phyloP scores from a whole-genome alignment of 2,329 filamentous ascomycete genomes.

The Metarhizium brunneum region DNA sequence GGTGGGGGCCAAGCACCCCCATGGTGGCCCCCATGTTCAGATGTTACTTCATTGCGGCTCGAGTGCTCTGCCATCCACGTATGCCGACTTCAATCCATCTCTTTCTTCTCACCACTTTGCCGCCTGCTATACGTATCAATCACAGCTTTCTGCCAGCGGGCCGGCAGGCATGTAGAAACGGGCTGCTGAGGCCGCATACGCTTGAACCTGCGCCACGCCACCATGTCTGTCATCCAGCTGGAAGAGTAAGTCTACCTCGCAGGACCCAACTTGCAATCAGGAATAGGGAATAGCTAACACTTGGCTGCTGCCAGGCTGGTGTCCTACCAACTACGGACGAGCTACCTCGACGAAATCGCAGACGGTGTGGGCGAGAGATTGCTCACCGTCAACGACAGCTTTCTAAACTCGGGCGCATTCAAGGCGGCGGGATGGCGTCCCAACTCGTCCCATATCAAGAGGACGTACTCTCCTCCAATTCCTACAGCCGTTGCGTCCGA shows the following conservation, averaged over 20 bases:
- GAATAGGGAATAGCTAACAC: constrained; percentile 11
- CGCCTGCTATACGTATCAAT: not conserved
- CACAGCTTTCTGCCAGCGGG: not conserved
- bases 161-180: constrained; percentile 12
- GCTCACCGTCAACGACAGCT: constrained; percentile 69
- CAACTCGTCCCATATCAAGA: constrained; percentile 66
- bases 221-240: constrained; percentile 29
- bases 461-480: constrained; percentile 78
- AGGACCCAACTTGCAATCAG: not conserved
- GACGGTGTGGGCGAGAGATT: constrained; percentile 80
- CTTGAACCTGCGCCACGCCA: constrained; percentile 1
- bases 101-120: not conserved
- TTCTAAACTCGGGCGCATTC: constrained; percentile 73
- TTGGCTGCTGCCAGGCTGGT: constrained; percentile 49
- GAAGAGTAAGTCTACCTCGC: constrained; percentile 23
- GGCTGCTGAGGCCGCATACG: not conserved
- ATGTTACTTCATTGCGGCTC: not conserved
- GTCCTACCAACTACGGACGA: constrained; percentile 71
- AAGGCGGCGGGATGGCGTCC: constrained; percentile 74
- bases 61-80: not conserved
- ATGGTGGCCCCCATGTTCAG: not conserved
- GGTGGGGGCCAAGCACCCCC: too few relatives aligned
- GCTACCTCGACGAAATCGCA: constrained; percentile 70
- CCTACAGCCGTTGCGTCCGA: constrained; percentile 74
- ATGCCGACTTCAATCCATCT: not conserved